These are phyloP conservation scores for Metahyphopichia silvanorum DNA, from an alignment of 805 yeast genomes.

Conservation along the genomic window DNA sequence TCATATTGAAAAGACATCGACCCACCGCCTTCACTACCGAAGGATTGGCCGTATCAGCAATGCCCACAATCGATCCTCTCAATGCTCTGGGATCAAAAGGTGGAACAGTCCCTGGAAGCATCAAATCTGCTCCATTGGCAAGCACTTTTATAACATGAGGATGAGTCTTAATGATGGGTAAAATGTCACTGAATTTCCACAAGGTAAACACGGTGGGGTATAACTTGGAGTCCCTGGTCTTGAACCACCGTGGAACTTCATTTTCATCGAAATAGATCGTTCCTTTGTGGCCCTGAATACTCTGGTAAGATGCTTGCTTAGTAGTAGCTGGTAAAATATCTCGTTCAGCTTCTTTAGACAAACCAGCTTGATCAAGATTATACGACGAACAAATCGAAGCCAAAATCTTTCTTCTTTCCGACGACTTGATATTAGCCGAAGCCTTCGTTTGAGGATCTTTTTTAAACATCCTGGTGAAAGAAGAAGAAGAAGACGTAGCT, in stretches of 20 bases:
- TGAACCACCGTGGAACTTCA: slow-evolving; percentile 73
- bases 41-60: slow-evolving; percentile 61
- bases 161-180: slow-evolving; percentile 73
- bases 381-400: slow-evolving; percentile 40
- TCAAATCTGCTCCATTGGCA: slow-evolving; percentile 76
- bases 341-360: slow-evolving; percentile 40
- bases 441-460: slow-evolving; percentile 65
- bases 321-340: slow-evolving; percentile 49
- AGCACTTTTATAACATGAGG: slow-evolving; percentile 67
- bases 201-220: slow-evolving; percentile 73
- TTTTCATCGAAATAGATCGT: slow-evolving; percentile 60
- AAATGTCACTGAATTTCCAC: slow-evolving; percentile 64
- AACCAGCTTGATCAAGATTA: slow-evolving; percentile 31
- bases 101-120: slow-evolving; percentile 68
- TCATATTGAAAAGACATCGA: slow-evolving; percentile 47
- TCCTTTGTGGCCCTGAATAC: slow-evolving; percentile 52
- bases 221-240: slow-evolving; percentile 48
- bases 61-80: slow-evolving; percentile 64
- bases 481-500: too few species aligned
- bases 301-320: slow-evolving; percentile 62
- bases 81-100: slow-evolving; percentile 51
- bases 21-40: slow-evolving; percentile 73
- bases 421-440: slow-evolving; percentile 72
- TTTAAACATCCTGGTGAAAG: slow-evolving; percentile 50
- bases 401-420: slow-evolving; percentile 66